phyloP scores from a whole-genome alignment of 768 basidiomycete genomes.

The Hysterangium stoloniferum region DNA sequence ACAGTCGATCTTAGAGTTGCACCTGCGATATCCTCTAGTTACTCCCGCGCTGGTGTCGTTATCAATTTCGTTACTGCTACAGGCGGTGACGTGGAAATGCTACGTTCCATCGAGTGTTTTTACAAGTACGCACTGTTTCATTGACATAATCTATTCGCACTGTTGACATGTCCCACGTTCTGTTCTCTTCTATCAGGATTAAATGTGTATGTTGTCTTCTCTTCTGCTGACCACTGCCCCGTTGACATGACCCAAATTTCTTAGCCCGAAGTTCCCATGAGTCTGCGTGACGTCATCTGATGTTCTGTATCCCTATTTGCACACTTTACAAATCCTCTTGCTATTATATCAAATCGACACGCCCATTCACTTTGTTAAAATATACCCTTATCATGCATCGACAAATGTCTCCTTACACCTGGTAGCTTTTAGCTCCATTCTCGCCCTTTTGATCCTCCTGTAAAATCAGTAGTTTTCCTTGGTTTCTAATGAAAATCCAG shows the following conservation, averaged over 20 bases:
- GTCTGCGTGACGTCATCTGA: conserved; percentile 75
- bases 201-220: conserved; percentile 71
- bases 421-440: conserved; percentile 32
- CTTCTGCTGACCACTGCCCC: neutral
- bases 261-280: conserved; percentile 87
- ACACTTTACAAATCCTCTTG: conserved; percentile 30
- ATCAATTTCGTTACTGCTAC: conserved; percentile 97
- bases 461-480: conserved; percentile 48
- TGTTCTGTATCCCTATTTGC: conserved; percentile 80
- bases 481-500: conserved; percentile 17
- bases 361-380: conserved; percentile 39
- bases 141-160: conserved; percentile 18
- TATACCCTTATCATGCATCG: conserved; percentile 64
- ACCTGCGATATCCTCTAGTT: conserved; percentile 77
- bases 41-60: conserved; percentile 83
- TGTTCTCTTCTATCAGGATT: conserved; percentile 38
- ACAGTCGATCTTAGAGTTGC: conserved; percentile 49
- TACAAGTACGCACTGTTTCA: conserved; percentile 64
- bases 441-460: conserved; percentile 49
- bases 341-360: conserved; percentile 41
- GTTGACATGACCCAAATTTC: conserved; percentile 18
- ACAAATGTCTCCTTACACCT: conserved; percentile 60
- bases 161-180: conserved; percentile 14
- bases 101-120: conserved; percentile 97
- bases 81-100: conserved; percentile 97